Percentiles rank a stretch among this genome's conserved stretches.
phyloP scores from a whole-genome alignment of 192 early-diverging fungal species.

The Coemansia sp. region DNA sequence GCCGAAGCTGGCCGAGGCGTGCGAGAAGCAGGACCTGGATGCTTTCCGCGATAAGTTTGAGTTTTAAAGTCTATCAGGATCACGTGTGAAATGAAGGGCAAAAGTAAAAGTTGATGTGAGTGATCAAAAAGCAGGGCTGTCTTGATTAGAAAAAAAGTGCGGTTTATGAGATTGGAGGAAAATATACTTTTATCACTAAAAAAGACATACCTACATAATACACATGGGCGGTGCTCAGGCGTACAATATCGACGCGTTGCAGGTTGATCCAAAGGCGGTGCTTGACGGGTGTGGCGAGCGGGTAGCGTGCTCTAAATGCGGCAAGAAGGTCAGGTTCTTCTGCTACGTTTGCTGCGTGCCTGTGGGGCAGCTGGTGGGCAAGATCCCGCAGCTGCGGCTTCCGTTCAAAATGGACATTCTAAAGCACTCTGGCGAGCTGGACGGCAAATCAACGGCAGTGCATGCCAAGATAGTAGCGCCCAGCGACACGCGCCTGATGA shows the following conservation, averaged over 20 bases:
- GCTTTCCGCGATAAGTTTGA: slow-evolving; percentile 84
- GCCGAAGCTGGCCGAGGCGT: slow-evolving; percentile 78
- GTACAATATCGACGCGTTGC: slow-evolving; percentile 39
- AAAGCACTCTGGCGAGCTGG: slow-evolving; percentile 74
- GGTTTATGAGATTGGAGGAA: too few species aligned
- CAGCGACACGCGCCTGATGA: slow-evolving; percentile 63
- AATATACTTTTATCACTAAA: too few species aligned
- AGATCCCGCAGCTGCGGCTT: slow-evolving; percentile 62
- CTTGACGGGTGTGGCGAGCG: slow-evolving; percentile 48
- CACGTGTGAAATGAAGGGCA: too few species aligned
- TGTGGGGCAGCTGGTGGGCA: slow-evolving; percentile 48
- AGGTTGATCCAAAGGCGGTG: slow-evolving; percentile 22
- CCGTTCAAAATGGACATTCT: slow-evolving; percentile 75
- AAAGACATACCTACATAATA: neutral
- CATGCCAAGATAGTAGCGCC: slow-evolving; percentile 81
- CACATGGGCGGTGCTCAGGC: slow-evolving; percentile 16
- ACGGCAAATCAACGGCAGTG: slow-evolving; percentile 84
- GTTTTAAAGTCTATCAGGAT: slow-evolving; percentile 59
- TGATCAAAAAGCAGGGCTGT: too few species aligned
- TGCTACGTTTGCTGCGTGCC: slow-evolving; percentile 69
- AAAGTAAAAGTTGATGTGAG: too few species aligned
- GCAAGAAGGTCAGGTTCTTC: slow-evolving; percentile 65
- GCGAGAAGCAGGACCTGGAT: slow-evolving; percentile 72
- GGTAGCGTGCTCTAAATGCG: slow-evolving; percentile 58
- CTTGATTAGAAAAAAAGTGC: too few species aligned